phyloP scores from a whole-genome alignment of 805 yeast species.

The Candida nemodendra region DNA sequence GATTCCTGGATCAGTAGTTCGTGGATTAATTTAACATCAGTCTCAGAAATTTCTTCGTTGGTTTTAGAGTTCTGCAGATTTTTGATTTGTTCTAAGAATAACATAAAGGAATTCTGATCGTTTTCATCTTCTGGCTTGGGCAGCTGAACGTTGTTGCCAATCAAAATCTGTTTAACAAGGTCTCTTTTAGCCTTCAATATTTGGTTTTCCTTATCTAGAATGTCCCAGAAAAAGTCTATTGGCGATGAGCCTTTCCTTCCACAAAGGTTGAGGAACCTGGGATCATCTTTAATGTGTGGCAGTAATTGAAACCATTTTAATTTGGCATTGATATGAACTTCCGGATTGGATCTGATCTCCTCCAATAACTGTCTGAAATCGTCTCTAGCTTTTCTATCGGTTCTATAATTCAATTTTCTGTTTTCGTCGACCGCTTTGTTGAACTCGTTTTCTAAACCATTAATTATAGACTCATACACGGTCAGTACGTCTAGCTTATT shows the following conservation, averaged over 20 bases:
- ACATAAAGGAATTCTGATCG: slow-evolving; percentile 6
- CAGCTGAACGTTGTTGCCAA: slow-evolving; percentile 22
- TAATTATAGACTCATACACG: slow-evolving; percentile 40
- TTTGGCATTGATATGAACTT: slow-evolving; percentile 40
- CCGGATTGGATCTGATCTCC: slow-evolving; percentile 31
- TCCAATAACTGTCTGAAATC: slow-evolving; percentile 49
- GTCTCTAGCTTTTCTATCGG: slow-evolving; percentile 67
- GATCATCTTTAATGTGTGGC: slow-evolving; percentile 50
- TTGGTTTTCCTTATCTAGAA: slow-evolving; percentile 60
- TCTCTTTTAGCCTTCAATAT: slow-evolving; percentile 58
- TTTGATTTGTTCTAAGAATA: slow-evolving; percentile 15
- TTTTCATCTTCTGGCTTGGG: slow-evolving; percentile 16
- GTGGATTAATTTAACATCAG: slow-evolving; percentile 18
- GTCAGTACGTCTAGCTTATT: slow-evolving; percentile 59
- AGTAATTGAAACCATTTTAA: slow-evolving; percentile 61
- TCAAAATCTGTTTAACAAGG: slow-evolving; percentile 50
- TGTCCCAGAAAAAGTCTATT: slow-evolving; percentile 72
- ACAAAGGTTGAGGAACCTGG: slow-evolving; percentile 55
- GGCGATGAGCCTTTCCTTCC: slow-evolving; percentile 81
- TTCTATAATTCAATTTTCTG: slow-evolving; percentile 44
- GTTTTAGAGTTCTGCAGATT: slow-evolving; percentile 5
- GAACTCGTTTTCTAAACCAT: slow-evolving; percentile 31
- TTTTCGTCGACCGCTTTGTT: slow-evolving; percentile 29
- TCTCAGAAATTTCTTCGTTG: slow-evolving; percentile 11
- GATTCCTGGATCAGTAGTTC: slow-evolving; percentile 20